phyloP scores from a whole-genome alignment of 2,329 filamentous ascomycete genomes.

The Stromatinia cepivora region DNA sequence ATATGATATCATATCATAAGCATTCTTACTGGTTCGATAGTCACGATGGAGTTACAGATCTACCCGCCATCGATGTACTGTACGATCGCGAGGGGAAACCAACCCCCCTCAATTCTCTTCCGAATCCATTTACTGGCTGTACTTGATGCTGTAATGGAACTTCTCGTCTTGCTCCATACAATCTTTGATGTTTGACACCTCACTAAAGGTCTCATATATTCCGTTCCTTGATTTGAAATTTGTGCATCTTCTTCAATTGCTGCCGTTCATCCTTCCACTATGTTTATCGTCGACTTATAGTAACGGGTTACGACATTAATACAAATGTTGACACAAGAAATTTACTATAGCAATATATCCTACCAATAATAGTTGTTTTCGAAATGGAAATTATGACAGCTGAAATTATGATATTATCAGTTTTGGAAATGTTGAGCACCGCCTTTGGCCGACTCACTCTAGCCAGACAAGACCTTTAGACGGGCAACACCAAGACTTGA shows the following conservation, averaged over 20 bases:
- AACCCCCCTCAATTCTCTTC: background rate
- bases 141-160: background rate
- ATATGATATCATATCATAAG: background rate
- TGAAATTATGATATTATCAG: background rate
- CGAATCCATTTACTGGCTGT: background rate
- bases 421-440: too few species aligned
- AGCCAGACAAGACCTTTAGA: too few species aligned
- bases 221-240: background rate
- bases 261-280: too few species aligned
- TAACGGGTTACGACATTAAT: too few species aligned
- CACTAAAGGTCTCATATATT: background rate
- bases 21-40: too few species aligned
- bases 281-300: too few species aligned
- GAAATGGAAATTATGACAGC: background rate
- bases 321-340: too few species aligned
- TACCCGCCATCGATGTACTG: too few species aligned
- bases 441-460: too few species aligned
- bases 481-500: too few species aligned
- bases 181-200: background rate
- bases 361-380: background rate
- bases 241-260: background rate
- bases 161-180: background rate
- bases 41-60: too few species aligned
- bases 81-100: rapidly evolving
- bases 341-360: background rate